A percentile compares a stretch with the other conserved stretches of the same genome.
phyloP scores from a whole-genome alignment of 1,284 basidiomycete species.

The Ceratobasidium theobromae region DNA sequence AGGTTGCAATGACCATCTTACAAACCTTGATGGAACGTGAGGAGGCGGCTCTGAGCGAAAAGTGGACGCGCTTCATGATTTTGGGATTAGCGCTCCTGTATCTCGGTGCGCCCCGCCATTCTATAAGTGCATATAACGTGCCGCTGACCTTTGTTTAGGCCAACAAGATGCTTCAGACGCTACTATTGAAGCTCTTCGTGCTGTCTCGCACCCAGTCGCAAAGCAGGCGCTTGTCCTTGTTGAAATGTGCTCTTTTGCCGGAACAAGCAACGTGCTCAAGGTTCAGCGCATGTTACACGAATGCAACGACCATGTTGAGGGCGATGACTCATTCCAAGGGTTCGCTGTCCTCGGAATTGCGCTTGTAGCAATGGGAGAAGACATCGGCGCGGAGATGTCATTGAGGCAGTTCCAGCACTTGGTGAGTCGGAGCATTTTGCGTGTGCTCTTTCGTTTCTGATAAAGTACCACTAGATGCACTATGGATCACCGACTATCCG shows the following conservation, averaged over 20 bases:
- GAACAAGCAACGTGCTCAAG: slow-evolving; percentile 94
- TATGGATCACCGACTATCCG: slow-evolving; percentile 95
- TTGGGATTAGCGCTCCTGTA: slow-evolving; percentile 91
- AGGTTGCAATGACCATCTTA: slow-evolving; percentile 86
- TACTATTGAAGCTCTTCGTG: slow-evolving; percentile 92
- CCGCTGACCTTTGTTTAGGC: slow-evolving; percentile 50
- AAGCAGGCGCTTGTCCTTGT: slow-evolving; percentile 92
- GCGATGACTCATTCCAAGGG: slow-evolving; percentile 86
- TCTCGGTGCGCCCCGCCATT: slow-evolving; percentile 60
- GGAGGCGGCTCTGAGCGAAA: slow-evolving; percentile 77
- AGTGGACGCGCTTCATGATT: slow-evolving; percentile 92
- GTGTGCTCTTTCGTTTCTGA: not conserved
- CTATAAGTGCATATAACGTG: not conserved
- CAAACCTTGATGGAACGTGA: slow-evolving; percentile 91
- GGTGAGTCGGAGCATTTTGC: slow-evolving; percentile 50
- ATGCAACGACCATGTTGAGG: slow-evolving; percentile 87
- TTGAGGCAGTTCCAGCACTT: slow-evolving; percentile 92
- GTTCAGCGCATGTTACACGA: slow-evolving; percentile 92
- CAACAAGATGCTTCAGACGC: slow-evolving; percentile 91
- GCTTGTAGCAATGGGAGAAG: slow-evolving; percentile 97
- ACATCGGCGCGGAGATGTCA: slow-evolving; percentile 97
- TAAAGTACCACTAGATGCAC: slow-evolving; percentile 72
- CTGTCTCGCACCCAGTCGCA: slow-evolving; percentile 90
- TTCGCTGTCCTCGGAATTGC: slow-evolving; percentile 95
- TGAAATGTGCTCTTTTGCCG: slow-evolving; percentile 93